Base-by-base conservation (phyloP, 768 basidiomycete species). In the Leccinum obscurum region DNA sequence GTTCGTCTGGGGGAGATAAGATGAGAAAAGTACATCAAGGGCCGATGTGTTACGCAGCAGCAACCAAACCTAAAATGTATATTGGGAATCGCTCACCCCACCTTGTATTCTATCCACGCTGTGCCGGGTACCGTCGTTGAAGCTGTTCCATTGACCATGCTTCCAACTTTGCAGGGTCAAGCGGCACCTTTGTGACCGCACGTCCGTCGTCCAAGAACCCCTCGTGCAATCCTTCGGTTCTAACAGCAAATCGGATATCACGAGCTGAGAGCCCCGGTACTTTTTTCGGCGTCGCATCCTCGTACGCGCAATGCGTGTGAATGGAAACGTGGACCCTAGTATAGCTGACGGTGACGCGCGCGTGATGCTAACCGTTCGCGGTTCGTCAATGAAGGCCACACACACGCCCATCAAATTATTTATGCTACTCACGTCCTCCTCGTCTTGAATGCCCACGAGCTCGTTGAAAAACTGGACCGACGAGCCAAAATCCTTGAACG, bases 181-280 rank as follows among this genome's bases (percentile, higher is more conserved):
- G 14, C 1, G 70, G 68, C 14, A 67, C 63, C 34, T 66, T 66
- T 24, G 74, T 65, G 9, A 65, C 50, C 20, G 72, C 68, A 35
- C 61, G 72, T 20, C 32, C 60, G 6, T 64, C 65, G 8, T 28
- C 53, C 55, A 74, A 56, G 56, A 73, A 75, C 20, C 8, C 54
- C 17, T 63, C 44, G 44, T 76, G 72, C 41, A 75, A 51, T 55
- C 61, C 59, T 62, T 86, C 82, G n/a, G 80, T 63, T 13, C 72
- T 70, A 8, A 71, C 68, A 8, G 83, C 84, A 35, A 84, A 69
- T 51, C 83, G 81, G 34, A 84, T 57, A 62, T 86, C 85, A 32
- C 81, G 81, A 6, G 72, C 66, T 1, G 85, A 85, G 49, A 85
- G 77, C 13, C 83, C 80, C 0, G 82, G 75, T 32, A 73, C 41